These are phyloP conservation scores for Cercospora canescens DNA, from an alignment of 2,329 filamentous ascomycete species.

Conservation along the genomic window DNA sequence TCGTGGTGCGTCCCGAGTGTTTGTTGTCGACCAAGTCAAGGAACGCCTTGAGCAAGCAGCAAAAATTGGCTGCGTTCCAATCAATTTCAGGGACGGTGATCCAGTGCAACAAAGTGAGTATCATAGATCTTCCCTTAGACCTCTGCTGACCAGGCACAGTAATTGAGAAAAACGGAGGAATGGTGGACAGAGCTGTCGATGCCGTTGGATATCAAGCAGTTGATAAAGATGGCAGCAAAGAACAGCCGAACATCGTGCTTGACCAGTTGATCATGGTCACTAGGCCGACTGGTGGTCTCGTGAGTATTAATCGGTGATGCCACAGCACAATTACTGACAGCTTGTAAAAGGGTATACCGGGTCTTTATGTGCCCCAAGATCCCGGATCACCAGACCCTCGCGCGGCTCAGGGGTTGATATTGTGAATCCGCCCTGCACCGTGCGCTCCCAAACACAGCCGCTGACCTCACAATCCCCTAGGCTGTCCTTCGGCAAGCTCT, in stretches of 20 bases:
- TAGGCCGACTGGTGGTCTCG: slow-evolving; percentile 60
- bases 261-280: slow-evolving; percentile 66
- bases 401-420: slow-evolving; percentile 65
- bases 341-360: slow-evolving; percentile 10
- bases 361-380: slow-evolving; percentile 49
- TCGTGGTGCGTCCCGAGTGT: slow-evolving; percentile 62
- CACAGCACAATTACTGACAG: not conserved
- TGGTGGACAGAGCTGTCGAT: slow-evolving; percentile 60
- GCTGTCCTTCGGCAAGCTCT: slow-evolving; percentile 40
- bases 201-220: slow-evolving; percentile 67
- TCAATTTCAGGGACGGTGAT: slow-evolving; percentile 62
- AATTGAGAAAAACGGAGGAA: slow-evolving; percentile 17
- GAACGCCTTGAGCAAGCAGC: slow-evolving; percentile 60
- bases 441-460: not conserved
- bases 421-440: slow-evolving; percentile 26
- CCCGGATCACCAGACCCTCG: slow-evolving; percentile 65
- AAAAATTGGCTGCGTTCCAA: slow-evolving; percentile 62
- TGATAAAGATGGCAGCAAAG: slow-evolving; percentile 55
- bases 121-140: too few relatives aligned
- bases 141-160: slow-evolving; percentile 6
- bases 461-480: not conserved
- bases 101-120: slow-evolving; percentile 54
- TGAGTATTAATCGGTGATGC: slow-evolving; percentile 35
- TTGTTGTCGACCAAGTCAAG: slow-evolving; percentile 62
- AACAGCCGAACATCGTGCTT: slow-evolving; percentile 63